Evolutionary conservation across 129 eudicot species (phyloP), one percentile per base, ranked within the genome.

Genomic region (Flaveria ramosissima): DNA sequence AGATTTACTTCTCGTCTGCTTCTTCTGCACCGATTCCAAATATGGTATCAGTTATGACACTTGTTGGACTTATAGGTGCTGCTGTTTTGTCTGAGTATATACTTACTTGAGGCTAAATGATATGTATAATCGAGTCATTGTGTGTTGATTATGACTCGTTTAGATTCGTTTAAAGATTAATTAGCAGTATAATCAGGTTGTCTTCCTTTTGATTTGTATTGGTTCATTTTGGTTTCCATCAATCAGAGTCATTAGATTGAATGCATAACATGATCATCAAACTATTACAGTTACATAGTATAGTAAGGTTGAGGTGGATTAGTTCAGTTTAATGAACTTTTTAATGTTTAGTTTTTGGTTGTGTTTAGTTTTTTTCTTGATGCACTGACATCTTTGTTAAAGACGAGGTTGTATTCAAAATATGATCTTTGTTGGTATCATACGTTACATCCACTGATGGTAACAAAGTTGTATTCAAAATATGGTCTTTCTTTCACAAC

Each of bases 41-140:
- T 78, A 45, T 86, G 23, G 43, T 87, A 32, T 87, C 97, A 20
- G 4, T 86, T 19, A 53, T 86, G 41, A 84, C 88, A 68, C 90
- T 94, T 13, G 50, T 89, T 52, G 92, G 98, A 75, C 90, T 94
- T 70, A 76, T 90, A 50, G 84, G 85, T 53, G 92, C 86, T 56
- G 81, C 92, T 39, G 83, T 77, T 51, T 75, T 84, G 45, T 79
- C 92, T 0, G 87, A 85, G 69, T 74, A 75, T 56, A 42, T 62
- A 20, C 78, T 80, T 68, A 47, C 59, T 68, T 86, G 68, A 86
- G 19, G 23, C 48, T 53, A 52, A 30, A 52, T 10, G 9, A 1
- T 51, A 15, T n/a, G 42, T 23, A 10, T 61, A 15, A 26, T 13
- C 39, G n/a, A 24, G 14, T 63, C 69, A 7, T 63, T 63, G 4